These are phyloP conservation scores for Chlamydomonas reinhardtii DNA, from an alignment of 163 green algal genomes.

Conservation along the genomic window DNA sequence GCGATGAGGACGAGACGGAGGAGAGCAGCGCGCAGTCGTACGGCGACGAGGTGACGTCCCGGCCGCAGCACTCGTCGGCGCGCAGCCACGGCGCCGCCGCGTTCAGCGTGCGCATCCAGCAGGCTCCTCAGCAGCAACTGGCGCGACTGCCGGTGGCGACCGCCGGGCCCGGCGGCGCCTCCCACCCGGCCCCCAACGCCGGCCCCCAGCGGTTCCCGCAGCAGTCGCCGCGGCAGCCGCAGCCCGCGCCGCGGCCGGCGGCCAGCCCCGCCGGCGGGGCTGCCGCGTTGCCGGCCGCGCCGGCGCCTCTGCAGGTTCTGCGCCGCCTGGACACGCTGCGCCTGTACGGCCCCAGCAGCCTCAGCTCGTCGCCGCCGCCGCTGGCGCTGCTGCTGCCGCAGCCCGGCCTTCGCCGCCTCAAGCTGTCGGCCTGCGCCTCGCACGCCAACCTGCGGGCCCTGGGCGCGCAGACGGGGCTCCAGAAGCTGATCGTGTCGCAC, in stretches of 20 bases:
- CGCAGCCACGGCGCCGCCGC: neutral
- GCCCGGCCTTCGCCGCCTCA: constrained; percentile 36
- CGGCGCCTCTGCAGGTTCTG: constrained; percentile 18
- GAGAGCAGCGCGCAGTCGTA: neutral
- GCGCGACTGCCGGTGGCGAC: too few species aligned
- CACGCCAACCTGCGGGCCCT: constrained; percentile 45
- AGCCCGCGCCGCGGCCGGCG: too few species aligned
- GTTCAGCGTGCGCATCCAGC: too few species aligned
- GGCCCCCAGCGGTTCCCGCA: neutral
- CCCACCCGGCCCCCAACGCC: neutral
- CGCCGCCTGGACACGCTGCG: constrained; percentile 20
- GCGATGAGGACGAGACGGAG: constrained; percentile 17
- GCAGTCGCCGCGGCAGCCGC: neutral
- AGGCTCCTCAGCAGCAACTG: too few species aligned
- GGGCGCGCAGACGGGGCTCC: neutral
- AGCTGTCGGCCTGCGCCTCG: constrained; percentile 47
- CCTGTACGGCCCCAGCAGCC: constrained; percentile 38
- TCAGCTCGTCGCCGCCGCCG: neutral
- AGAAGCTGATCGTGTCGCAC: constrained; percentile 44
- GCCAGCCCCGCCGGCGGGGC: neutral
- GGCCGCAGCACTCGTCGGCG: neutral
- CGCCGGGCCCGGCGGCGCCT: too few species aligned
- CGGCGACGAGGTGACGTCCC: constrained; percentile 31
- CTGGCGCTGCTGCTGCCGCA: constrained; percentile 47
- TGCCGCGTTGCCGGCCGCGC: neutral